Conservation (phyloP, 805 yeast genomes). For the Alloascoidea africana region DNA sequence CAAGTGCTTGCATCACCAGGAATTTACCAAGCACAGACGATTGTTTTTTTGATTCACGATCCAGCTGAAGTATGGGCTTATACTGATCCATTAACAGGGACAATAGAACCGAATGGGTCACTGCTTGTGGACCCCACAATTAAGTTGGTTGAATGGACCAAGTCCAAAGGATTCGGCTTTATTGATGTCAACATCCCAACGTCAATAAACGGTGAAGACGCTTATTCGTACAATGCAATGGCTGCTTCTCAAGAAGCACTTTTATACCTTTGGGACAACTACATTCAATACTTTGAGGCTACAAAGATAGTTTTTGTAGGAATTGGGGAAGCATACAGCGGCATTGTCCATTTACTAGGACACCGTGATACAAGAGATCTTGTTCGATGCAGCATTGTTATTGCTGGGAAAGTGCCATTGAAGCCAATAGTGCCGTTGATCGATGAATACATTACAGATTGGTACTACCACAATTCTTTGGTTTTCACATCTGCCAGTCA, state of each 20-base stretch:
- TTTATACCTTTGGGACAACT: slow-evolving; percentile 82
- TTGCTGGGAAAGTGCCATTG: slow-evolving; percentile 51
- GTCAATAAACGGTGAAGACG: slow-evolving; percentile 23
- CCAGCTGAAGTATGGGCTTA: slow-evolving; percentile 90
- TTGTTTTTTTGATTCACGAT: slow-evolving; percentile 70
- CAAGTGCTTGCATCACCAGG: slow-evolving; percentile 59
- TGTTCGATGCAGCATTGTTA: slow-evolving; percentile 36
- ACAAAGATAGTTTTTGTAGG: slow-evolving; percentile 69
- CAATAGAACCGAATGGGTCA: slow-evolving; percentile 56
- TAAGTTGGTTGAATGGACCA: slow-evolving; percentile 56
- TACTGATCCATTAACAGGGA: slow-evolving; percentile 65
- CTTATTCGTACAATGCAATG: slow-evolving; percentile 43
- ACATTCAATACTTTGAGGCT: slow-evolving; percentile 59
- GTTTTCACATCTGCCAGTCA: slow-evolving; percentile 65
- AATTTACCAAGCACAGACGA: slow-evolving; percentile 44
- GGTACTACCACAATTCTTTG: slow-evolving; percentile 81
- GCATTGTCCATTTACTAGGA: slow-evolving; percentile 76
- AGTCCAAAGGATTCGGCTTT: slow-evolving; percentile 48
- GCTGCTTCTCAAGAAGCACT: slow-evolving; percentile 65
- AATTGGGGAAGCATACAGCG: slow-evolving; percentile 78
- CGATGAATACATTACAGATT: slow-evolving; percentile 81
- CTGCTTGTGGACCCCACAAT: slow-evolving; percentile 63
- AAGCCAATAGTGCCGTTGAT: slow-evolving; percentile 72
- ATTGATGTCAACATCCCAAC: slow-evolving; percentile 77
- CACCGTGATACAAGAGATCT: slow-evolving; percentile 56